A percentile compares a stretch with the other conserved stretches of the same genome.
Conservation (phyloP, 768 basidiomycete genomes). For the Podaxis pistillaris region DNA sequence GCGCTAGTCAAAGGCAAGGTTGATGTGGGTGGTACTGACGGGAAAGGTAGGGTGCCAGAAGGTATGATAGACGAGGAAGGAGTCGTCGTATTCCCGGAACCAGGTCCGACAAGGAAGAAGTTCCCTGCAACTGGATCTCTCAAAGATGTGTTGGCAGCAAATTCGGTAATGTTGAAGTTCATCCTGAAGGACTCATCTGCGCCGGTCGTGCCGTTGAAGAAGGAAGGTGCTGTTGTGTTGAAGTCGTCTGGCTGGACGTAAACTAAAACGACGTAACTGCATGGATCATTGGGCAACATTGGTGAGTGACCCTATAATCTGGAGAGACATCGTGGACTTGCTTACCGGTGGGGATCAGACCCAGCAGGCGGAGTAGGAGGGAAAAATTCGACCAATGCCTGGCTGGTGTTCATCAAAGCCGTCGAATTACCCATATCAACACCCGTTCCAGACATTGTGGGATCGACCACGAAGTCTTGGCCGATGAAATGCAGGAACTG, state of each 20-base stretch:
- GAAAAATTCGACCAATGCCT: constrained; percentile 38
- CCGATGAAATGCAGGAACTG: constrained; percentile 43
- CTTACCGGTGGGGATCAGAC: constrained; percentile 44
- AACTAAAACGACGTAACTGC: constrained; percentile 35
- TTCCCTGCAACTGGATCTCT: constrained; percentile 39
- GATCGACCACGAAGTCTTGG: constrained; percentile 32
- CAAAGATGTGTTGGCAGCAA: constrained; percentile 31
- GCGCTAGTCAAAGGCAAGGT: neutral
- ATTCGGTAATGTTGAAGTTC: constrained; percentile 39
- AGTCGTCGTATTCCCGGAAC: constrained; percentile 19
- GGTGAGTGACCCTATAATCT: neutral
- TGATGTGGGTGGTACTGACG: neutral
- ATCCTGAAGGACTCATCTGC: constrained; percentile 28
- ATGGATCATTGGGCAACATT: neutral
- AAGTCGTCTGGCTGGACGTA: constrained; percentile 33
- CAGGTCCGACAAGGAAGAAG: constrained; percentile 41
- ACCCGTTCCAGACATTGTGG: constrained; percentile 19
- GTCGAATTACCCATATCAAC: neutral
- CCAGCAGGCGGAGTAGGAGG: constrained; percentile 38
- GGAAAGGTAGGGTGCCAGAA: neutral
- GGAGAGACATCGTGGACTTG: neutral
- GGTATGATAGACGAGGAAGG: neutral
- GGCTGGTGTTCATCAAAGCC: constrained; percentile 34
- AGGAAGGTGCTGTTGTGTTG: constrained; percentile 24
- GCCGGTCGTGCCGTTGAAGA: constrained; percentile 26